phyloP scores from a whole-genome alignment of 2,329 filamentous ascomycete genomes.

The Aspergillus pseudoterreus region DNA sequence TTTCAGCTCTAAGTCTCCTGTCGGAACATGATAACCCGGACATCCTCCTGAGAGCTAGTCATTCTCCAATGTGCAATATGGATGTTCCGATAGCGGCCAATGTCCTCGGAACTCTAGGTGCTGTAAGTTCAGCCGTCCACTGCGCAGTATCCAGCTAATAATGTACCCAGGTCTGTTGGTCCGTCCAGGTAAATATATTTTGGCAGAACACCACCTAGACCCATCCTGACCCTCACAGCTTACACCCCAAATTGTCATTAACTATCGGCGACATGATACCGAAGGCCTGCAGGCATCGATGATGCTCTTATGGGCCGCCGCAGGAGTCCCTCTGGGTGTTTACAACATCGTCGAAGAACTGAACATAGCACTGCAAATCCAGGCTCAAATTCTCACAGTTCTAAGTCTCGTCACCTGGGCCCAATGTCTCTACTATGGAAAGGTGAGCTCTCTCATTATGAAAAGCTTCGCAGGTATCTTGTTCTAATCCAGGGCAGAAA shows the following conservation, averaged over 20 bases:
- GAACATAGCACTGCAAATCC: constrained; percentile 53
- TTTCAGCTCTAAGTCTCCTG: too few relatives aligned
- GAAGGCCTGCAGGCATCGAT: constrained; percentile 63
- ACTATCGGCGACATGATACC: constrained; percentile 63
- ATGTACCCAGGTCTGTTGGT: constrained; percentile 56
- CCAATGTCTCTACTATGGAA: constrained; percentile 55
- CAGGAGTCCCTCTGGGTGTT: constrained; percentile 63
- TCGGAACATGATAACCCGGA: too few relatives aligned
- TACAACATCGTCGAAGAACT: constrained; percentile 55
- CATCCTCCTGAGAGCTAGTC: too few relatives aligned
- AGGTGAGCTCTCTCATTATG: constrained; percentile 10
- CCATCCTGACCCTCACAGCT: constrained; percentile 43
- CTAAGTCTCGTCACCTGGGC: constrained; percentile 53
- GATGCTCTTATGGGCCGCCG: constrained; percentile 67
- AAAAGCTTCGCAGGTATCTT: background rate
- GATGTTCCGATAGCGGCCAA: constrained; percentile 27
- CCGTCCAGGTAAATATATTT: constrained; percentile 50
- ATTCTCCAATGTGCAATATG: constrained; percentile 10
- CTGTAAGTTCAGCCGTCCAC: constrained; percentile 14
- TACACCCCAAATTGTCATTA: constrained; percentile 66
- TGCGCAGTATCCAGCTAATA: constrained; percentile 1
- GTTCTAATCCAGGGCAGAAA: constrained; percentile 33
- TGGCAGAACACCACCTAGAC: background rate
- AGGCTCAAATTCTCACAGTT: constrained; percentile 54
- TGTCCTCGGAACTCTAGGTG: constrained; percentile 28